phyloP scores from a whole-genome alignment of 352 stramenopile species.

The Phytophthora sojae region DNA sequence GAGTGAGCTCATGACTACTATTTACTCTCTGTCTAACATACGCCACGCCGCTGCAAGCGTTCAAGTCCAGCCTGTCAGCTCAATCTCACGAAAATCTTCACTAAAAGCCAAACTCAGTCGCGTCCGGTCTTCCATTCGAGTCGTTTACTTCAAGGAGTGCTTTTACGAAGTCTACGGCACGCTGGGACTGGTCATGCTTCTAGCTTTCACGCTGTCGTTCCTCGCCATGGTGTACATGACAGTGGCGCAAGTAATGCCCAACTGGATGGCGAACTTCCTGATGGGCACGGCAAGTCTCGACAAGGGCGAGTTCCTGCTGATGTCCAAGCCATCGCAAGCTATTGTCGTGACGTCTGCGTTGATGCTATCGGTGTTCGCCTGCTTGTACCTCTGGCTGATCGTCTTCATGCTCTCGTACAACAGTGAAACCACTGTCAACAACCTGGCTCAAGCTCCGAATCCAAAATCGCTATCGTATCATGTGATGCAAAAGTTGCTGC shows the following conservation, averaged over 20 bases:
- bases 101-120: conserved; percentile 16
- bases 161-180: conserved; percentile 61
- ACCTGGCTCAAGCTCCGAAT: conserved; percentile 25
- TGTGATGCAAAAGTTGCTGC: conserved; percentile 23
- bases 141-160: conserved; percentile 38
- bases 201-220: conserved; percentile 45
- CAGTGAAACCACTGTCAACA: conserved; percentile 25
- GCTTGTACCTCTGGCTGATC: conserved; percentile 44
- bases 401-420: conserved; percentile 49
- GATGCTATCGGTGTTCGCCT: conserved; percentile 42
- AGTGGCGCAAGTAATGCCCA: conserved; percentile 54
- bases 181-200: conserved; percentile 49
- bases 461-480: conserved; percentile 26
- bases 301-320: conserved; percentile 57
- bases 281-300: conserved; percentile 53
- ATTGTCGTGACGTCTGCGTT: conserved; percentile 42
- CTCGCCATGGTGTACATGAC: conserved; percentile 45
- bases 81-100: neutral
- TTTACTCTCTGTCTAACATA: conserved; percentile 3
- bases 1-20: conserved; percentile 4
- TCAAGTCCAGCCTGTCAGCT: conserved; percentile 20
- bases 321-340: conserved; percentile 36
- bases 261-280: conserved; percentile 49
- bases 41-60: neutral
- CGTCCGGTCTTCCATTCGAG: conserved; percentile 7